Evolutionary conservation across 805 yeast genomes (phyloP).

Genomic region (Tetrapisispora nanseiensis): DNA sequence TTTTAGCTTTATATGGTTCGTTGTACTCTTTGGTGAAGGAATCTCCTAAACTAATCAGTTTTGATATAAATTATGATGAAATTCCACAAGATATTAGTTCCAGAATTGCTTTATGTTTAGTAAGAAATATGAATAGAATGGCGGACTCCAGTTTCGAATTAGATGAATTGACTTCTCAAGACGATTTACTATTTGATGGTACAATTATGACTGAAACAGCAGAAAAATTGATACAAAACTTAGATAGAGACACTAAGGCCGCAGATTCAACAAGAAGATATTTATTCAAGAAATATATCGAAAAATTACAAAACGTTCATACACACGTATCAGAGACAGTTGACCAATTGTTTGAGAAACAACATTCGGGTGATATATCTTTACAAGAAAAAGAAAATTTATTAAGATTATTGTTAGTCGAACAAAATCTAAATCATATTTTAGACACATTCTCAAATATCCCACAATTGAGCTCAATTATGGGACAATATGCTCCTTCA

Average conservation of each 20-base stretch:
- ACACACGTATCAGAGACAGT: slow-evolving; percentile 39
- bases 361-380: slow-evolving; percentile 44
- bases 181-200: slow-evolving; percentile 68
- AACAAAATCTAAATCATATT: slow-evolving; percentile 55
- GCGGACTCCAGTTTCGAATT: slow-evolving; percentile 30
- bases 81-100: slow-evolving; percentile 58
- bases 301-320: slow-evolving; percentile 31
- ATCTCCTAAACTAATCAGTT: slow-evolving; percentile 51
- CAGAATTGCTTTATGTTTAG: slow-evolving; percentile 65
- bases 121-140: slow-evolving; percentile 71
- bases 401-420: slow-evolving; percentile 57
- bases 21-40: slow-evolving; percentile 60
- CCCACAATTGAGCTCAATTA: slow-evolving; percentile 17
- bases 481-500: slow-evolving; percentile 3
- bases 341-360: slow-evolving; percentile 48
- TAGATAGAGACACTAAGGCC: slow-evolving; percentile 21
- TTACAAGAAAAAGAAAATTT: slow-evolving; percentile 68
- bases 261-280: slow-evolving; percentile 26
- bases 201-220: slow-evolving; percentile 66
- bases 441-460: slow-evolving; percentile 29
- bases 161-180: slow-evolving; percentile 33
- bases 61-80: slow-evolving; percentile 56
- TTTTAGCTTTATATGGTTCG: slow-evolving; percentile 32
- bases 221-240: slow-evolving; percentile 44
- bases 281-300: slow-evolving; percentile 33